A percentile compares a stretch with the other conserved stretches of the same genome.
These are phyloP conservation scores for Colletotrichum chlorophyti DNA, from an alignment of 2,329 filamentous ascomycete genomes.

Conservation along the genomic window DNA sequence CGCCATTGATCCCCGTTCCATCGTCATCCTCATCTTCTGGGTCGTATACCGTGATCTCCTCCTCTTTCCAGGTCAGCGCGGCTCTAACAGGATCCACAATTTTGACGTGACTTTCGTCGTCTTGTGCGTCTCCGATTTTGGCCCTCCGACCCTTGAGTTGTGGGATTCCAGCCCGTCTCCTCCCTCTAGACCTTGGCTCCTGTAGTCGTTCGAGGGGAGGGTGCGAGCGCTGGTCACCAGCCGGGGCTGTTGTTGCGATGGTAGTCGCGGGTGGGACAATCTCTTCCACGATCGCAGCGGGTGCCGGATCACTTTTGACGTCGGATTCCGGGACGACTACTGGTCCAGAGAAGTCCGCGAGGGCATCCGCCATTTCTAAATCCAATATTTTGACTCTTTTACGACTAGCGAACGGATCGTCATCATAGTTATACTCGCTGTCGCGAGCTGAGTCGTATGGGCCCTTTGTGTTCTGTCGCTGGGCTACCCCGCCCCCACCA, in stretches of 20 bases:
- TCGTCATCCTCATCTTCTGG: constrained; percentile 71
- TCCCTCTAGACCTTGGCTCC: constrained; percentile 45
- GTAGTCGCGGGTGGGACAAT: constrained; percentile 23
- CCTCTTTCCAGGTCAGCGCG: constrained; percentile 70
- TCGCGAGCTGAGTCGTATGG: constrained; percentile 28
- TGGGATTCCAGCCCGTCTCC: constrained; percentile 46
- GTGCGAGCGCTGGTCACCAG: constrained; percentile 38
- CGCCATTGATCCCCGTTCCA: constrained; percentile 71
- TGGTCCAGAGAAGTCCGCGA: constrained; percentile 21
- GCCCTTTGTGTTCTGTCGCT: constrained; percentile 27
- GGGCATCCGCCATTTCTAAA: constrained; percentile 38
- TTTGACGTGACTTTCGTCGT: constrained; percentile 39
- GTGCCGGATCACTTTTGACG: constrained; percentile 9
- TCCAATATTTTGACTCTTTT: constrained; percentile 48
- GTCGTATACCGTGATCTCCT: constrained; percentile 72
- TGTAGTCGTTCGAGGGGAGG: constrained; percentile 47
- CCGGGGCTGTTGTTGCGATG: background rate
- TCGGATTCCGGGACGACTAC: constrained; percentile 28
- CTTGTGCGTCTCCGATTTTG: constrained; percentile 19
- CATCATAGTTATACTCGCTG: constrained; percentile 36
- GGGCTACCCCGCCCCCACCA: constrained; percentile 52
- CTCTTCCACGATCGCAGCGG: background rate
- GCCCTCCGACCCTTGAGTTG: constrained; percentile 34
- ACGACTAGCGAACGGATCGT: constrained; percentile 35
- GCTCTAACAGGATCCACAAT: constrained; percentile 62